Base-by-base conservation (phyloP, 352 stramenopile species). In the Globisporangium nagaii region DNA sequence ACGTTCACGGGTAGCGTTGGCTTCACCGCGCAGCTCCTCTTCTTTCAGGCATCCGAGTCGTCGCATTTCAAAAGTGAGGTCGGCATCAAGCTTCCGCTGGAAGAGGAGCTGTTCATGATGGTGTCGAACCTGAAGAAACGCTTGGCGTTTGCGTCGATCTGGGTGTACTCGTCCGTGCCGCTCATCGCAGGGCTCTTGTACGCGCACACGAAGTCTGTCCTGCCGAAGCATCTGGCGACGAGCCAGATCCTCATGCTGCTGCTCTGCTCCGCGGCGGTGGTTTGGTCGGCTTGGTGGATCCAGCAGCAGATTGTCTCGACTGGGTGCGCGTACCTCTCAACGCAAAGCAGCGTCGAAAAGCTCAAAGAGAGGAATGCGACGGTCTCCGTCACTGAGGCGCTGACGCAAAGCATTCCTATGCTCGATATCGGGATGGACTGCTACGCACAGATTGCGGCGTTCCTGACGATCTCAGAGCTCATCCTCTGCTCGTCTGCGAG, bases 1-100 rank as follows among this genome's bases (percentile, higher is more conserved):
- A 78, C 71, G 2, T 73, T 81, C 30, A 83, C 71, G 0, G 74
- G 71, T 0, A 65, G 56, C n/a, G 60, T 85, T 12, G 74, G 74
- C 0, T 70, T 85, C 17, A 55, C 72, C 1, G 72, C 74, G 0
- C 71, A 83, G 35, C 41, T 83, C 1, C 54, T 85, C 0, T 67
- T 83, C 20, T 67, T 83, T 3, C 69, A 73, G 20, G 72, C 72
- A 10, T 62, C 65, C 0, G 68, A 68, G 22, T 37, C 46, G 10
- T 48, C 55, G 2, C 24, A 28, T 6, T 61, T 45, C 17, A 53
- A 56, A 19, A 39, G 31, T 2, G 11, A 37, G 1, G 12, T 48
- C 17, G 34, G 35, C 12, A 9, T 42, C 5, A 9, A 31, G 34
- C 27, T 34, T 8, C 25, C 39, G 9, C 22, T 27, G 12, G 25